Base-by-base conservation (phyloP, 192 early-diverging fungal species). In the Coemansia sp. region DNA sequence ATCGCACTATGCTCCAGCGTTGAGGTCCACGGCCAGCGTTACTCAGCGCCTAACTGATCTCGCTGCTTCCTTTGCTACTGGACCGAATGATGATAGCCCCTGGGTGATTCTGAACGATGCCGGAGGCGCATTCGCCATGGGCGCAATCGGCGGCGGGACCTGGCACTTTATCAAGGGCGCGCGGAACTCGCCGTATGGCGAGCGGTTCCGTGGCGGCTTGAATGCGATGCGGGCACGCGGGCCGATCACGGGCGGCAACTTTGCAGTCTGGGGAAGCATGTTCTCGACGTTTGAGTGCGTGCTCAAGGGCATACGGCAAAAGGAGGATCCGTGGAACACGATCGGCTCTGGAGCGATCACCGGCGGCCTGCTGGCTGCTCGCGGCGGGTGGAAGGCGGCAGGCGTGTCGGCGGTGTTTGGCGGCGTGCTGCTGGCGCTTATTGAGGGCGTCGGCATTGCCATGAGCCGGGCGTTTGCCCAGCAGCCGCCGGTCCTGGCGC, bases 301-400 rank as follows among this genome's bases (percentile, higher is more conserved):
- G 33, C 74, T 99, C 43, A 92, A 90, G 54, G 82, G 86, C 42
- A 69, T 97, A 26, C 82, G 97, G 68, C 91, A 91, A 63, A 98
- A 96, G 84, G 97, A 99, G 59, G 97, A 99, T 76, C 86, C 92
- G 14, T 98, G 96, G 96, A 98, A 98, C 73, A 79, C 94, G 9
- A 98, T 98, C 48, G 72, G 85, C 37, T 86, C 89, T 14, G 97
- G 97, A 44, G 89, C 89, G 38, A 81, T 94, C 37, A 98, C 97
- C 1, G 95, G 97, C 33, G 97, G 90, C 7, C 78, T 96, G 43
- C 67, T 99, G 36, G 94, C 97, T 37, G 91, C 89, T 21, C 84
- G 97, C 55, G 85, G 76, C 33, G 80, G 80, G 10, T 62, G 72
- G 54, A 83, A 68, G 54, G 86, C 89, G n/a, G 87, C 90, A 23